Evolutionary conservation across 2,329 filamentous ascomycete species (phyloP).

Genomic region (Monosporascus sp.): DNA sequence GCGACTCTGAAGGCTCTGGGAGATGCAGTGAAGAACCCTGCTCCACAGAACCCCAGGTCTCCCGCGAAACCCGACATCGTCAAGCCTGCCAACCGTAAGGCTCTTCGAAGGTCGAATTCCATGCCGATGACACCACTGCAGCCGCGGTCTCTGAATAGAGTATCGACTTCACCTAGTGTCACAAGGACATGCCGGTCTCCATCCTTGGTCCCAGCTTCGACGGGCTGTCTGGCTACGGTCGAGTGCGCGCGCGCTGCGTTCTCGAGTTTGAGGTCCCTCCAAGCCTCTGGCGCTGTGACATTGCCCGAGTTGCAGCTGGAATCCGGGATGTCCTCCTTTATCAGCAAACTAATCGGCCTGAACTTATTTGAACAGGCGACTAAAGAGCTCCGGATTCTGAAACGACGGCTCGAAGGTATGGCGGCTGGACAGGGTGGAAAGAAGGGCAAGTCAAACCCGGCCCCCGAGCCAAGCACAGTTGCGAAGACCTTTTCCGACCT

Average conservation of each 20-base stretch:
- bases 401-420: slow-evolving; percentile 51
- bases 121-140: slow-evolving; percentile 57
- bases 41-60: slow-evolving; percentile 25
- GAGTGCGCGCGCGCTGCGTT: slow-evolving; percentile 69
- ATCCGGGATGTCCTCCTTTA: slow-evolving; percentile 64
- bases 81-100: slow-evolving; percentile 34
- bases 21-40: slow-evolving; percentile 54
- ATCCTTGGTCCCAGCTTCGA: slow-evolving; percentile 25
- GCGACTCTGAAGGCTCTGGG: slow-evolving; percentile 61
- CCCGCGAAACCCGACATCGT: slow-evolving; percentile 30
- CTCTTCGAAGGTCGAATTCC: slow-evolving; percentile 50
- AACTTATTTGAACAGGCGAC: slow-evolving; percentile 62
- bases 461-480: slow-evolving; percentile 29
- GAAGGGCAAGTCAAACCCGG: slow-evolving; percentile 25
- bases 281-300: slow-evolving; percentile 47
- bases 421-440: slow-evolving; percentile 21
- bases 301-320: slow-evolving; percentile 65
- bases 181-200: slow-evolving; percentile 27
- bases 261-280: slow-evolving; percentile 53
- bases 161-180: slow-evolving; percentile 46
- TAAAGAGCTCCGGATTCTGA: slow-evolving; percentile 63
- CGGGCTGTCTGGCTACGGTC: slow-evolving; percentile 50
- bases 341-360: slow-evolving; percentile 60
- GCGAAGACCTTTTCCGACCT: slow-evolving; percentile 51
- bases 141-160: slow-evolving; percentile 55